Evolutionary conservation across 345 rosid species (phyloP).

Genomic region (Linum lewisii): DNA sequence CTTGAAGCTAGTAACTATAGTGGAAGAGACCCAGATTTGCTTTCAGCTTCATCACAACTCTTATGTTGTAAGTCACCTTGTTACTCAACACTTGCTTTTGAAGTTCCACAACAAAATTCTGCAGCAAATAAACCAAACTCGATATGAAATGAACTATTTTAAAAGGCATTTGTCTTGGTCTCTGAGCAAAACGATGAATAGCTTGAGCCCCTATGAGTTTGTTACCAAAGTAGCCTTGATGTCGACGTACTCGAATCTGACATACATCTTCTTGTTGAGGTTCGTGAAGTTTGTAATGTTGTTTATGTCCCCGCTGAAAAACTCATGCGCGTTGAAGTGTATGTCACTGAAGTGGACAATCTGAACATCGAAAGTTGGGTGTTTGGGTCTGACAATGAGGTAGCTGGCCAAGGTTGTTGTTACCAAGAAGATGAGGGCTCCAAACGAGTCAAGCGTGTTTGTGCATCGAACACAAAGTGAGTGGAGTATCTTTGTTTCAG

Average conservation of each 20-base stretch:
- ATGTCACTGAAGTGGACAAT: conserved; percentile 56
- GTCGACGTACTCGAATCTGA: conserved; percentile 46
- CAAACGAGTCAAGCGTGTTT: conserved; percentile 61
- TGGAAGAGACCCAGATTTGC: conserved; percentile 59
- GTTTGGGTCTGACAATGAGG: conserved; percentile 50
- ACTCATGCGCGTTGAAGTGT: conserved; percentile 69
- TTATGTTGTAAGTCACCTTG: conserved; percentile 45
- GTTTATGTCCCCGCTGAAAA: conserved; percentile 67
- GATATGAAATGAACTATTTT: conserved; percentile 55
- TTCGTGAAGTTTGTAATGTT: conserved; percentile 65
- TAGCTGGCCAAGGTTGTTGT: conserved; percentile 63
- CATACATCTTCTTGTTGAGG: conserved; percentile 55
- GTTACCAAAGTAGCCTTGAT: conserved; percentile 57
- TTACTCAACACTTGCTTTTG: conserved; percentile 59
- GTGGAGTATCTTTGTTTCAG: conserved; percentile 16
- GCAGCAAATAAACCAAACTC: conserved; percentile 69
- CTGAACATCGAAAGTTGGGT: conserved; percentile 62
- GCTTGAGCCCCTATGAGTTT: conserved; percentile 45
- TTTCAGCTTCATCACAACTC: conserved; percentile 59
- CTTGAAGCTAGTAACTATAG: conserved; percentile 67
- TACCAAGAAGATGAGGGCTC: conserved; percentile 71
- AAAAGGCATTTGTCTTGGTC: conserved; percentile 41
- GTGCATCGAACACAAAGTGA: conserved; percentile 40
- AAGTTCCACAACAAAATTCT: conserved; percentile 42
- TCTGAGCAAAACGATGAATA: conserved; percentile 53